Evolutionary conservation across 2,329 filamentous ascomycete species (phyloP).

Genomic region (Ophiostoma sp.): DNA sequence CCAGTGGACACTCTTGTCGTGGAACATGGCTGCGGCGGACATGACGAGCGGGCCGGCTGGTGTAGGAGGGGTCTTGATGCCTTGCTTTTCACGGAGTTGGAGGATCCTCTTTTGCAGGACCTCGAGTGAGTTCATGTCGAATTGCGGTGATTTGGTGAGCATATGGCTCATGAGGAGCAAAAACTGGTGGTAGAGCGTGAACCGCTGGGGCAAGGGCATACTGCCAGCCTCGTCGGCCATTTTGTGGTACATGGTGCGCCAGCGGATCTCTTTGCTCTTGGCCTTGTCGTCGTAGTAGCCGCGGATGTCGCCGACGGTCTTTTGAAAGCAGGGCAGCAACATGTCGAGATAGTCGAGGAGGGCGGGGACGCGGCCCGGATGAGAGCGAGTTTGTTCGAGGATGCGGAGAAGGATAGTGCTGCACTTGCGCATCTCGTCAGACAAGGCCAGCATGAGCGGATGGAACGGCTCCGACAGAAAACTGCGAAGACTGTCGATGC

Average conservation of each 20-base stretch:
- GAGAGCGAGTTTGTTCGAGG: conserved; percentile 54
- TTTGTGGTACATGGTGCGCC: conserved; percentile 59
- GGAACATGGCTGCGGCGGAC: conserved; percentile 27
- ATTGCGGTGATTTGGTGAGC: conserved; percentile 54
- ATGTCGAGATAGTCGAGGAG: conserved; percentile 58
- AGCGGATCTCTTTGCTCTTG: conserved; percentile 50
- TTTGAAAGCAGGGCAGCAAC: conserved; percentile 56
- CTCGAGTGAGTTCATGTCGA: conserved; percentile 58
- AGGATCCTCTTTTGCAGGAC: conserved; percentile 50
- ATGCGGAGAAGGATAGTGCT: conserved; percentile 54
- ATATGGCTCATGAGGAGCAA: conserved; percentile 52
- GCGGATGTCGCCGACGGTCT: conserved; percentile 55
- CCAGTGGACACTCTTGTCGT: conserved; percentile 50
- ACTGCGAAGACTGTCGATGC: conserved; percentile 52
- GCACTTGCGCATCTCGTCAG: conserved; percentile 49
- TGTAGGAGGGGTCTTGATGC: conserved; percentile 40
- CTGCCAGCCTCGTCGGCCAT: conserved; percentile 56
- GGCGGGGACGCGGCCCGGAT: conserved; percentile 51
- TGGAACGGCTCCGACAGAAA: conserved; percentile 47
- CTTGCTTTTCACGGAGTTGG: conserved; percentile 53
- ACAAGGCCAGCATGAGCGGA: conserved; percentile 49
- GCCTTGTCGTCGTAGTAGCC: conserved; percentile 52
- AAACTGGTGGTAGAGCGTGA: conserved; percentile 58
- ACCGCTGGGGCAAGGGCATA: conserved; percentile 53
- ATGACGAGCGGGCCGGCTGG: conserved; percentile 37